phyloP scores from a whole-genome alignment of 2,329 filamentous ascomycete genomes.

The Paecilomyces dactylethromorphus region DNA sequence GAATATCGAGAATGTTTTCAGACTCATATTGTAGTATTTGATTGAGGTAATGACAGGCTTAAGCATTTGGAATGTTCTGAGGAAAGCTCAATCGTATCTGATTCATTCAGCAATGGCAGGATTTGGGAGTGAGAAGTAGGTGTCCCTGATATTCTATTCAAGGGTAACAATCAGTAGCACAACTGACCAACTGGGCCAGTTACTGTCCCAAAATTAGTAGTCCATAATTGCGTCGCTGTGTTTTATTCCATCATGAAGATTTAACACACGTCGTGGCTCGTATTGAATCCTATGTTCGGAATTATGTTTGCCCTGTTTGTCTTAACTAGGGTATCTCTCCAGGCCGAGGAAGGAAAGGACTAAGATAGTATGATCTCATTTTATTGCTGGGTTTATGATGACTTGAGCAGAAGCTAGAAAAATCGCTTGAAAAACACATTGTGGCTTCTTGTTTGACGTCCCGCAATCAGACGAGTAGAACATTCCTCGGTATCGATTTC shows the following conservation, averaged over 20 bases:
- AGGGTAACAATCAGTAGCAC: background rate
- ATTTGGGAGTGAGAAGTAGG: background rate
- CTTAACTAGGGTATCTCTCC: too few species aligned
- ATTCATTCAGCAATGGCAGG: background rate
- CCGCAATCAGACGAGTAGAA: too few species aligned
- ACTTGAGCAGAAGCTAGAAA: too few species aligned
- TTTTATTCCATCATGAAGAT: background rate
- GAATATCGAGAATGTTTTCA: background rate
- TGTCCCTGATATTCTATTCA: background rate
- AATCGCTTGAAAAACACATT: too few species aligned
- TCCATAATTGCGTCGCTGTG: background rate
- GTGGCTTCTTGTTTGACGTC: too few species aligned
- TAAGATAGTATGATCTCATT: too few species aligned
- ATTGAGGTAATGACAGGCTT: background rate
- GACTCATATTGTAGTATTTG: background rate
- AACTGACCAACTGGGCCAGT: background rate
- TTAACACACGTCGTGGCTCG: background rate
- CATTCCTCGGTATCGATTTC: too few species aligned
- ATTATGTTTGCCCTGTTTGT: background rate
- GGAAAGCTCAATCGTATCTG: background rate
- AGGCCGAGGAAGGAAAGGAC: too few species aligned
- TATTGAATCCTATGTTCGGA: background rate
- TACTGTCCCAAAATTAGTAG: background rate
- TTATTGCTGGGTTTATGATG: too few species aligned
- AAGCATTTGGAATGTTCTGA: background rate